Evolutionary conservation across 345 rosid genomes (phyloP).

Genomic region (Linum usitatissimum): DNA sequence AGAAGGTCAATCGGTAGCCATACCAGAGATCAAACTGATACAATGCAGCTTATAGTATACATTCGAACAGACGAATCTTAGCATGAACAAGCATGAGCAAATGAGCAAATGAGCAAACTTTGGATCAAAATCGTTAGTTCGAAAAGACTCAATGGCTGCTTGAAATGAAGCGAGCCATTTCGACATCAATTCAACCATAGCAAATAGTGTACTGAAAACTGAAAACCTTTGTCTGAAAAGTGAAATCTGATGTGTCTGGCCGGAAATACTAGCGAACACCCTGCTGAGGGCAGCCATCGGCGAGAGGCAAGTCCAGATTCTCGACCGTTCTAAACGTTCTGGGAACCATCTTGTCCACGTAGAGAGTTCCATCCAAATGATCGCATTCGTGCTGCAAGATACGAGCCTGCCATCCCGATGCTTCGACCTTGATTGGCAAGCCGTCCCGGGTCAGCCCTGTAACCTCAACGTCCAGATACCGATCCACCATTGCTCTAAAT

Average conservation of each 20-base stretch:
- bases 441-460: constrained; percentile 60
- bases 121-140: no score
- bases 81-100: no score
- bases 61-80: no score
- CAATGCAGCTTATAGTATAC: no score
- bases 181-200: no score
- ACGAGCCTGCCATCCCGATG: constrained; percentile 93
- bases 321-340: constrained; percentile 69
- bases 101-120: no score
- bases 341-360: constrained; percentile 74
- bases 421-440: constrained; percentile 47
- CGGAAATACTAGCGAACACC: constrained; percentile 27
- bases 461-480: constrained; percentile 71
- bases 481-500: constrained; percentile 75
- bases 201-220: no score
- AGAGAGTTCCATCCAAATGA: constrained; percentile 78
- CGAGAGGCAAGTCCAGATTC: constrained; percentile 73
- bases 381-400: constrained; percentile 87
- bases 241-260: neutral
- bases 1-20: no score
- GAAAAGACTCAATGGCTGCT: no score
- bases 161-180: no score
- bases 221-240: neutral
- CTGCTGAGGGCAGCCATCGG: constrained; percentile 67
- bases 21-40: no score